A percentile compares a stretch with the other conserved stretches of the same genome.
Conservation (phyloP, 495 filamentous ascomycete genomes). For the Penicillium antarcticum region DNA sequence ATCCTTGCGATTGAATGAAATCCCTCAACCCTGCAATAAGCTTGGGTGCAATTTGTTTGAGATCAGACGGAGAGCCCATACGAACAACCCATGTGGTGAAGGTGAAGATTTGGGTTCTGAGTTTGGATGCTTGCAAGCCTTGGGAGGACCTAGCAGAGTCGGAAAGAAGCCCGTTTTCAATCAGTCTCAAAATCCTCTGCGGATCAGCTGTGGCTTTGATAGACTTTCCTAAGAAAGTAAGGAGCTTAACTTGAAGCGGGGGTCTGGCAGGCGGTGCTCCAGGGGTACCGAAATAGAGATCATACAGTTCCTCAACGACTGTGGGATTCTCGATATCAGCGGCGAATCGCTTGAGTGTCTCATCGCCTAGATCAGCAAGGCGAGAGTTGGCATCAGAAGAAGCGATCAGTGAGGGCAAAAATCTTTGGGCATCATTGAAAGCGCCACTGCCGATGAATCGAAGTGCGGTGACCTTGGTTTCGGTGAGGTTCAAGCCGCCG, state of each 20-base stretch:
- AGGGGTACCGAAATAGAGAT: conserved; percentile 59
- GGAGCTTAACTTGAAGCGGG: conserved; percentile 70
- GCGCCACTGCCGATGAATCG: conserved; percentile 78
- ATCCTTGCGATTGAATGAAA: conserved; percentile 78
- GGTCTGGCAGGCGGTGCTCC: conserved; percentile 56
- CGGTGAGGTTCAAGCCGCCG: conserved; percentile 61
- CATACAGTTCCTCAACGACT: conserved; percentile 62
- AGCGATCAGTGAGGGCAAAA: conserved; percentile 79
- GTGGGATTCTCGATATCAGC: conserved; percentile 64
- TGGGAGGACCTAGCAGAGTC: conserved; percentile 45
- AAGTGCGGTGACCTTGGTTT: conserved; percentile 64
- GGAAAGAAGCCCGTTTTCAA: conserved; percentile 61
- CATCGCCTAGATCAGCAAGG: conserved; percentile 76
- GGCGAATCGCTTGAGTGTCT: conserved; percentile 72
- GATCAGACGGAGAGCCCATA: conserved; percentile 58
- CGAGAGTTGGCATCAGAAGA: conserved; percentile 78
- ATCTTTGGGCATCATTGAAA: conserved; percentile 74
- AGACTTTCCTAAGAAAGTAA: conserved; percentile 75
- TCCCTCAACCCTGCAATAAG: conserved; percentile 68
- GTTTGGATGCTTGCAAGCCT: conserved; percentile 67
- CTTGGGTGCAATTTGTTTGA: conserved; percentile 61
- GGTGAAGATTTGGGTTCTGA: conserved; percentile 80
- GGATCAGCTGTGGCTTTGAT: conserved; percentile 61
- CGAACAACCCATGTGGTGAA: conserved; percentile 86
- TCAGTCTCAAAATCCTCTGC: conserved; percentile 59